Conservation (phyloP, 1,284 basidiomycete species). For the Ceratobasidium papillatum region DNA sequence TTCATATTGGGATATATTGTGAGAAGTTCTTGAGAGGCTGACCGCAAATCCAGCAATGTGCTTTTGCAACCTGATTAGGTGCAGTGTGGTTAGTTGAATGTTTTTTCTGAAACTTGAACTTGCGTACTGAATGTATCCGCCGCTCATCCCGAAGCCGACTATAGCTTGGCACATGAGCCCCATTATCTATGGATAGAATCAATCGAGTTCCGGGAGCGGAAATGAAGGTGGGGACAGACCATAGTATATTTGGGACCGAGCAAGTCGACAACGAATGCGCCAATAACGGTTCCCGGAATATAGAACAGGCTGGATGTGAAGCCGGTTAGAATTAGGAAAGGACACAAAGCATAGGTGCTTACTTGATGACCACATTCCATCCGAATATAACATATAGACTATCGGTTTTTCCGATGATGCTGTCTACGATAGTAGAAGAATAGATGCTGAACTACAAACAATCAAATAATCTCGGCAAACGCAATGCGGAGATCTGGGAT, state of each 20-base stretch:
- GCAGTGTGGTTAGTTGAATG: constrained; percentile 39
- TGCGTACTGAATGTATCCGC: constrained; percentile 67
- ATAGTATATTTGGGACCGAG: constrained; percentile 80
- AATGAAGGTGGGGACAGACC: constrained; percentile 55
- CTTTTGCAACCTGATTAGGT: constrained; percentile 57
- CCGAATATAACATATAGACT: constrained; percentile 71
- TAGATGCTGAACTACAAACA: constrained; percentile 91
- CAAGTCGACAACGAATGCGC: constrained; percentile 80
- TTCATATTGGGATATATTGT: not conserved
- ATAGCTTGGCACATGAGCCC: constrained; percentile 76
- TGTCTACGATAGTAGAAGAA: constrained; percentile 78
- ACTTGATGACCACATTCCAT: constrained; percentile 83
- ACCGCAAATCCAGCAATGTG: constrained; percentile 83
- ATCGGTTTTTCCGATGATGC: constrained; percentile 62
- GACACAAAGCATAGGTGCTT: constrained; percentile 46
- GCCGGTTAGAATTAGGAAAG: not conserved
- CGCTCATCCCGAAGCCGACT: constrained; percentile 87
- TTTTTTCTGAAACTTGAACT: constrained; percentile 40
- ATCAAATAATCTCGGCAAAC: not conserved
- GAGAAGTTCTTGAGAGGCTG: constrained; percentile 42
- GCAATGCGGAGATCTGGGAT: constrained; percentile 11
- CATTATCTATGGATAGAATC: constrained; percentile 61
- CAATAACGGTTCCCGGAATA: constrained; percentile 78
- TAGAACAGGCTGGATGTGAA: constrained; percentile 69
- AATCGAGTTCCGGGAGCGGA: not conserved